Conservation (phyloP, 768 basidiomycete genomes). For the Mycena capillaripes region DNA sequence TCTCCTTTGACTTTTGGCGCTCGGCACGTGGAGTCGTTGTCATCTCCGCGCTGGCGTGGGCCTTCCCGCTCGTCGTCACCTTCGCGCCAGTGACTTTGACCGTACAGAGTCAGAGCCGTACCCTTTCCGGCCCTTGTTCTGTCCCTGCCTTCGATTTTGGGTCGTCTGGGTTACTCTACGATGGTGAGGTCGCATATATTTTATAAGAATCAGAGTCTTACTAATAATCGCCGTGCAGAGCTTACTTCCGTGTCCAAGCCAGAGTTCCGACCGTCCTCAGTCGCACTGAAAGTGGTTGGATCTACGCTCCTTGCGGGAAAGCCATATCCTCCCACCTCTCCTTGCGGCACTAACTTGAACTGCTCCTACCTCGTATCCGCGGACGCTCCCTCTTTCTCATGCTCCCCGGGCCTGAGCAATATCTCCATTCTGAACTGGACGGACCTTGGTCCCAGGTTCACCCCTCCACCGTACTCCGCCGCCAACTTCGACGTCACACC, state of each 20-base stretch:
- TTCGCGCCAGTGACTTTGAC: slow-evolving; percentile 11
- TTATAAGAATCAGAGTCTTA: neutral
- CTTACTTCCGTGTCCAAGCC: neutral
- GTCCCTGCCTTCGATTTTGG: slow-evolving; percentile 14
- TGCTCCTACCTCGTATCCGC: slow-evolving; percentile 10
- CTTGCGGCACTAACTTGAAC: neutral
- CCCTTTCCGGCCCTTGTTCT: neutral
- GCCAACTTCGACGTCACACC: neutral
- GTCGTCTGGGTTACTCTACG: neutral
- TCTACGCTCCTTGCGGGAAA: slow-evolving; percentile 5
- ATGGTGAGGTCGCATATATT: neutral
- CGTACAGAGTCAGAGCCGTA: neutral
- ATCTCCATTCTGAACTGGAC: slow-evolving; percentile 7
- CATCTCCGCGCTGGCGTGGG: neutral
- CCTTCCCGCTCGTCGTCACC: slow-evolving; percentile 8
- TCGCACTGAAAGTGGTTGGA: neutral
- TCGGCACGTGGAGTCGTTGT: neutral
- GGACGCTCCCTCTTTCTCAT: slow-evolving; percentile 7
- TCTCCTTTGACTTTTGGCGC: slow-evolving; percentile 7
- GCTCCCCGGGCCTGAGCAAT: neutral
- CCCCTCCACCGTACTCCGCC: neutral
- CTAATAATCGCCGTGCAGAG: neutral
- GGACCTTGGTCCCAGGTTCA: neutral
- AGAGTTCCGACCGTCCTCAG: neutral
- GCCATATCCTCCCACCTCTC: slow-evolving; percentile 1